Evolutionary conservation across 768 basidiomycete genomes (phyloP).

Genomic region (Serendipita sp.): DNA sequence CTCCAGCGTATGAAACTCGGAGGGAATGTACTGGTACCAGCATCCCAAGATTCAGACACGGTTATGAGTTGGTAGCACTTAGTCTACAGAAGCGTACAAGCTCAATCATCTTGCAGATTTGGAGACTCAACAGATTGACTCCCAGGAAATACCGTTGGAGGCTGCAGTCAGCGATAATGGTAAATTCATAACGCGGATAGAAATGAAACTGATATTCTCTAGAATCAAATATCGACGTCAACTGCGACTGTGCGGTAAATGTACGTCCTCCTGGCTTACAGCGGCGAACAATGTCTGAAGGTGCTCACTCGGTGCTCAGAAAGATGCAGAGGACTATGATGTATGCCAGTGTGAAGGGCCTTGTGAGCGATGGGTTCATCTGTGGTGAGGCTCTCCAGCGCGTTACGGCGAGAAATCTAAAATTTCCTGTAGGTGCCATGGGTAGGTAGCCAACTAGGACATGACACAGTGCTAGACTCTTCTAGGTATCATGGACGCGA

Average conservation of each 20-base stretch:
- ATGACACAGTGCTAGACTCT: neutral
- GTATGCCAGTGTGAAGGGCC: constrained; percentile 49
- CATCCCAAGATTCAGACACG: too few relatives aligned
- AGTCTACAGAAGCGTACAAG: too few relatives aligned
- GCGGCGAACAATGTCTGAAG: too few relatives aligned
- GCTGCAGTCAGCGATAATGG: too few relatives aligned
- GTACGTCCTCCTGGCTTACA: neutral
- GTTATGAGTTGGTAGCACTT: too few relatives aligned
- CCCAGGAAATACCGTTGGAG: too few relatives aligned
- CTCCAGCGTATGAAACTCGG: too few relatives aligned
- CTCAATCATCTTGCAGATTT: constrained; percentile 15
- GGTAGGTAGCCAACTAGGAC: constrained; percentile 22
- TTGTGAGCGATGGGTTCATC: constrained; percentile 62
- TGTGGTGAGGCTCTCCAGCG: constrained; percentile 36
- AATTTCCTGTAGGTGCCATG: constrained; percentile 37
- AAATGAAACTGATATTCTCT: too few relatives aligned
- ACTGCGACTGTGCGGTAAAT: constrained; percentile 58
- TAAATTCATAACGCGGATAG: too few relatives aligned
- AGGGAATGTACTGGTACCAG: too few relatives aligned
- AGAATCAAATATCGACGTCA: constrained; percentile 24
- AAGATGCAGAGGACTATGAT: constrained; percentile 40
- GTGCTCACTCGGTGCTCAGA: too few relatives aligned
- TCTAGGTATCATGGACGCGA: constrained; percentile 44
- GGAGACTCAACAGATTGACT: constrained; percentile 18
- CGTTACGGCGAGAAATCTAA: neutral